Evolutionary conservation across 2,329 filamentous ascomycete genomes (phyloP), one percentile per base, ranked within the genome.

Genomic region (Botrytis squamosa): DNA sequence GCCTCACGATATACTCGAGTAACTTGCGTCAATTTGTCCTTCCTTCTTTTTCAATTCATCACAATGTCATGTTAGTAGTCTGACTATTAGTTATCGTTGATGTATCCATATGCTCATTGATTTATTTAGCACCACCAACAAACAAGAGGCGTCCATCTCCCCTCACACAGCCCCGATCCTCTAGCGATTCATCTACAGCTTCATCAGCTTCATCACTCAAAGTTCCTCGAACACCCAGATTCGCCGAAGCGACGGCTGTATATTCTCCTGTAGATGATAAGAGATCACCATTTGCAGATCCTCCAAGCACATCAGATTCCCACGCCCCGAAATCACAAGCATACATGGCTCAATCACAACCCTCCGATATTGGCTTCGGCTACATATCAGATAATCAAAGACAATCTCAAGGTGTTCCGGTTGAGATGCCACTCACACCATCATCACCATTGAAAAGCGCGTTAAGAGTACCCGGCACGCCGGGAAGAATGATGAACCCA

Each of bases 361-460:
- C 95, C 46, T 93, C 91, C 74, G 94, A 97, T 84, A 89, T 97
- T 77, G 95, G 95, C 77, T 98, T 98, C 83, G 94, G 95, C 82
- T 98, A 97, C 84, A 92, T 98, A 81, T 87, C 85, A 76, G 82
- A 89, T 79, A 87, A 87, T 78, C 84, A 85, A 81, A 72, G 70
- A 60, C 85, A 90, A 78, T 84, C 87, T 69, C 76, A 80, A 75
- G 77, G 80, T 70, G 73, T 81, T 72, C 77, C 82, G 74, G 84
- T 88, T 78, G 86, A 88, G 75, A 87, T 90, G 80, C 91, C 88
- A 74, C 88, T 88, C 85, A 89, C 91, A 55, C 93, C 93, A 71
- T 91, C 88, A 79, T 92, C 93, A 33, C 93, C 93, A 10, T 88
- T 97, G 79, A 97, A 96, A 87, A 97, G 94, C 83, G 95, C 94